Conservation (phyloP, 2,329 filamentous ascomycete genomes). For the Pseudofabraea citricarpa region DNA sequence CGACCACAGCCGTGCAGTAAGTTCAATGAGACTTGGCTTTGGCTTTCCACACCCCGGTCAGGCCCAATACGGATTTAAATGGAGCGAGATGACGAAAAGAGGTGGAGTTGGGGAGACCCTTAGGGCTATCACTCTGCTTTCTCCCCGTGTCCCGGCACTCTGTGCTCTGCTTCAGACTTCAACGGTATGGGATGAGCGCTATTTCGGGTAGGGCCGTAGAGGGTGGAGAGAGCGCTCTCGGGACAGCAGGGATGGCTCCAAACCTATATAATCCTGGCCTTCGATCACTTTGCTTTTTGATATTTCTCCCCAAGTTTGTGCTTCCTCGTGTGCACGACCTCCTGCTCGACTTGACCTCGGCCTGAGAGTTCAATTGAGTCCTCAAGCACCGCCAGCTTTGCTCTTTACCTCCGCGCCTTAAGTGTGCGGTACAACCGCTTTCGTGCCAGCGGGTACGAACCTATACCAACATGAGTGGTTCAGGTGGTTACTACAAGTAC, state of each 20-base stretch:
- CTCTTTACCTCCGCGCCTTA: conserved; percentile 15
- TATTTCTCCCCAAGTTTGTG: neutral
- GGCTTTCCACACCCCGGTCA: too few relatives aligned
- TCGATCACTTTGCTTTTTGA: conserved; percentile 23
- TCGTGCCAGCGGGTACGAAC: conserved; percentile 26
- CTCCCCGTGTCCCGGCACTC: too few relatives aligned
- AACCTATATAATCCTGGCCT: conserved; percentile 22
- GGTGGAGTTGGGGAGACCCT: too few relatives aligned
- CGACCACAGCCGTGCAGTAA: too few relatives aligned
- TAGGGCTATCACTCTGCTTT: too few relatives aligned
- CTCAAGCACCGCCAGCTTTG: too few relatives aligned
- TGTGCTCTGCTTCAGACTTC: too few relatives aligned
- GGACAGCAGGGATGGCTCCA: conserved; percentile 2
- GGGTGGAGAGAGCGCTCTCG: neutral
- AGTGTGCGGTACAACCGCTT: conserved; percentile 20
- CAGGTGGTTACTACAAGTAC: conserved; percentile 41
- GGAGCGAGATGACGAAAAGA: too few relatives aligned
- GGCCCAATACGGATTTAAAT: too few relatives aligned
- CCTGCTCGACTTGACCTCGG: too few relatives aligned
- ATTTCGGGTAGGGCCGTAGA: conserved; percentile 2
- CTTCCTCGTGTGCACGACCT: too few relatives aligned
- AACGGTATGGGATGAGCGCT: neutral
- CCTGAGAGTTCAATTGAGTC: neutral
- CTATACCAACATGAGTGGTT: conserved; percentile 24
- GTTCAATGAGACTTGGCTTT: too few relatives aligned